Evolutionary conservation across 306 rosid genomes (phyloP), one percentile per base, ranked within the genome.

Genomic region (Mimosa bimucronata): DNA sequence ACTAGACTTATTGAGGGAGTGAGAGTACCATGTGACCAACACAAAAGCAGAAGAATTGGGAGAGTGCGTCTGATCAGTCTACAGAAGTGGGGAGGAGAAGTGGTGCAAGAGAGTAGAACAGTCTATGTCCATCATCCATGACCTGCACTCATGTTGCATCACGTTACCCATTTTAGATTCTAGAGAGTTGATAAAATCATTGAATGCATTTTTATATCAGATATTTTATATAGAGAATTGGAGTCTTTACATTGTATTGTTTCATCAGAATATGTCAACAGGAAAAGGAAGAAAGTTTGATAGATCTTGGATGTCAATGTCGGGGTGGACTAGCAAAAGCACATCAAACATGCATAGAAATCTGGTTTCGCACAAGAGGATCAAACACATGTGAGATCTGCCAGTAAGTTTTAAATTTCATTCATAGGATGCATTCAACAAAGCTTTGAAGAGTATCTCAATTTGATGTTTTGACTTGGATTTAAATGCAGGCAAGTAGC

Each of bases 261-360:
- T 66, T 34, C 71, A 3, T 37, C 48, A 66, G 71, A 37, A 66
- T 66, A 13, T 66, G 71, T 37, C 71, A 66, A 42, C 48, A 66
- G 19, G 71, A 66, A 37, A 66, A 66, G 38, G 71, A 66, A 66
- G 71, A 66, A 66, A 66, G 28, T 19, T 40, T 66, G 71, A 66
- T 66, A 37, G 71, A 66, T 34, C 71, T 66, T 66, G 71, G 71
- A 37, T 66, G 71, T 37, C 71, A 8, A 19, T 66, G 71, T 66
- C 71, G 71, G 25, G 71, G 71, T 34, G 71, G 71, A 66, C 28
- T 66, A n/a, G 71, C 71, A 37, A 66, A 37, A 34, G 71, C 71
- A n/a, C 71, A 66, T 41, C 29, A 12, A 10, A 37, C 71, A 37
- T 66, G 71, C 48, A 37, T 66, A 37, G 71, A 66, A 66, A 66